Evolutionary conservation across 768 basidiomycete genomes (phyloP), one percentile per base, ranked within the genome.

Genomic region (Amanita thiersii): DNA sequence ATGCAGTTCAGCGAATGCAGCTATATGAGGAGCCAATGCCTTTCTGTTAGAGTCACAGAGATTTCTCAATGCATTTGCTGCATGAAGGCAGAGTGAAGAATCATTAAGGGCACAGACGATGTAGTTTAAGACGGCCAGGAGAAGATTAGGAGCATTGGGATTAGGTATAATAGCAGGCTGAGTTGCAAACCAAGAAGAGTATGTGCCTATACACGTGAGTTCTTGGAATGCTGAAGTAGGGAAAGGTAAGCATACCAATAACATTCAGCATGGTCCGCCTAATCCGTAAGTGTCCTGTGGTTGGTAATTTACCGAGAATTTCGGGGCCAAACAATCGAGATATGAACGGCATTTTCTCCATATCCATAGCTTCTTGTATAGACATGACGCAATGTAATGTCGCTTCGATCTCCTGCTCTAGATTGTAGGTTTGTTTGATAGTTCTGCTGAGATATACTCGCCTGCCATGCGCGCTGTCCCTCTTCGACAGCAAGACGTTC

Each of bases 1-100:
- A 60, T 94, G 86, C 42, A 97, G 58, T 45, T 83, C 79, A 3
- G 81, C 86, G 57, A 97, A 94, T 0, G 88, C 85, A 2, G 69
- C 70, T 26, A 96, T 89, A 51, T 89, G 88, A 4, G 79, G 75
- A 1, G 89, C 86, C 9, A 96, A 67, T 7, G 81, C 85, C n/a
- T 68, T 69, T 40, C 93, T 68, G 56, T 96, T 96, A 28, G 87
- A 79, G 59, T 96, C 92, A 52, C 93, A 96, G 2, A 96, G 60
- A 41, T 89, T 84, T 29, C 87, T 79, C 19, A 97, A 68, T 0
- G 89, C 79, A 37, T 81, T 81, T 0, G 91, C 90, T 1, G 90
- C 89, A 5, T 78, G 71, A 0, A 78, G 71, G 54, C 74, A 86
- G 21, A 82, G 66, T 21, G 61, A 59, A 4, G 72, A 73, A 46